A percentile compares a stretch with the other conserved stretches of the same genome.
These are phyloP conservation scores for Penicillium sp. DNA, from an alignment of 2,329 filamentous ascomycete species.

Conservation along the genomic window DNA sequence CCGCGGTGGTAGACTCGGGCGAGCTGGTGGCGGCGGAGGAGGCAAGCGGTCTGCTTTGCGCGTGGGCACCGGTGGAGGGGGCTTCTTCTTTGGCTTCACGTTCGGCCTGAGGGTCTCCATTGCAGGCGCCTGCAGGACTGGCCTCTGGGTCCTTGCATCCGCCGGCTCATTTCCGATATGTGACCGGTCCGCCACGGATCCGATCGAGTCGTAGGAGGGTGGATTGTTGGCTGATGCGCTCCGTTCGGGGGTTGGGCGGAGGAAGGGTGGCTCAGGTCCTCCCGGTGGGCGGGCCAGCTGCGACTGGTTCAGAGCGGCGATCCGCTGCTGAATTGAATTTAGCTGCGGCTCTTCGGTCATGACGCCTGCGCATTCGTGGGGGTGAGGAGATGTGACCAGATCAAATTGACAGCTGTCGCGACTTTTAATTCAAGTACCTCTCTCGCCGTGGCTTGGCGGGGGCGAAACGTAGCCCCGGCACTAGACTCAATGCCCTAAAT, in stretches of 20 bases:
- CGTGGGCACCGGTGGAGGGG: constrained; percentile 50
- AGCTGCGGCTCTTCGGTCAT: constrained; percentile 48
- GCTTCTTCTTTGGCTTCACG: constrained; percentile 31
- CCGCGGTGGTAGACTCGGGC: constrained; percentile 53
- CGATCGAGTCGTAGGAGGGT: constrained; percentile 33
- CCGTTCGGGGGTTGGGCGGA: constrained; percentile 26
- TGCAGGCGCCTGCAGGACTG: constrained; percentile 28
- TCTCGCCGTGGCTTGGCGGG: constrained; percentile 19
- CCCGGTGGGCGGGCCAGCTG: constrained; percentile 41
- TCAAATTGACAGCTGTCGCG: constrained; percentile 21
- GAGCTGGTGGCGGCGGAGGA: constrained; percentile 20
- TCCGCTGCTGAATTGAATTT: constrained; percentile 49
- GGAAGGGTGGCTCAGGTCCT: constrained; percentile 27
- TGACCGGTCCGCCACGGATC: constrained; percentile 27
- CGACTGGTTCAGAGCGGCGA: constrained; percentile 47
- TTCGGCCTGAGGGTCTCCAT: constrained; percentile 20
- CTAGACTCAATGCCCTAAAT: background rate
- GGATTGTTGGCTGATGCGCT: constrained; percentile 39
- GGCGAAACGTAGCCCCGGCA: constrained; percentile 12
- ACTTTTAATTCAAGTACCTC: constrained; percentile 27
- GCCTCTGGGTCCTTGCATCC: constrained; percentile 22
- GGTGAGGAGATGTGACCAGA: background rate
- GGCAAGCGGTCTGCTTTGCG: constrained; percentile 34
- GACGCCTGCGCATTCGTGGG: background rate
- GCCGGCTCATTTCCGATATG: constrained; percentile 34